Evolutionary conservation across 1,284 basidiomycete species (phyloP).

Genomic region (Malassezia brasiliensis): DNA sequence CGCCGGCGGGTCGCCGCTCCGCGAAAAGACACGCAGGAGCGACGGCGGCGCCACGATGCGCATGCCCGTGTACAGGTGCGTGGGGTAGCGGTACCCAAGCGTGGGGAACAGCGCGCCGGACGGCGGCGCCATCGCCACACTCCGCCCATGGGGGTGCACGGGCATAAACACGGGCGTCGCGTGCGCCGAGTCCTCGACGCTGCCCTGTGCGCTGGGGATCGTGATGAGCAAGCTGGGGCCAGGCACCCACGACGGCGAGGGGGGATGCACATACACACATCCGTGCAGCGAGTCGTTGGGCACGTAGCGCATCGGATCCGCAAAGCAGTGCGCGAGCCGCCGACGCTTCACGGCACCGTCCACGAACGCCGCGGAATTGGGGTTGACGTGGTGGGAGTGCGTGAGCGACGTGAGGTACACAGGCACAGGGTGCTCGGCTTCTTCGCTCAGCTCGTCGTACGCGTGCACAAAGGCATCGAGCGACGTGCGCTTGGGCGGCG

Average conservation of each 20-base stretch:
- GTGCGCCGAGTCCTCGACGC: constrained; percentile 23
- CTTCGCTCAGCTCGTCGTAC: constrained; percentile 27
- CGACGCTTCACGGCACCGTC: constrained; percentile 29
- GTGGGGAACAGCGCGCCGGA: constrained; percentile 31
- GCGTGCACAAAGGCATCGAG: constrained; percentile 34
- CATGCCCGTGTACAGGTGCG: constrained; percentile 28
- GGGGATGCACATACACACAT: constrained; percentile 28
- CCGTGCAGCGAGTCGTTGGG: constrained; percentile 40
- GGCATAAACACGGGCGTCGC: constrained; percentile 33
- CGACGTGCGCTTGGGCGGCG: constrained; percentile 21
- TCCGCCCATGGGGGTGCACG: constrained; percentile 33
- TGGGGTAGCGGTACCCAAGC: constrained; percentile 29
- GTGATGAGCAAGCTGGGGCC: constrained; percentile 40
- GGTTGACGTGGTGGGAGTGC: constrained; percentile 20
- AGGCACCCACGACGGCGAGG: constrained; percentile 27
- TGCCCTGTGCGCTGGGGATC: constrained; percentile 24
- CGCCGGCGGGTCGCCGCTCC: constrained; percentile 32
- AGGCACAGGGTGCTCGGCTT: constrained; percentile 20
- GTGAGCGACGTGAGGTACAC: constrained; percentile 31
- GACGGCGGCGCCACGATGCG: constrained; percentile 28
- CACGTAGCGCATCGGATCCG: constrained; percentile 31
- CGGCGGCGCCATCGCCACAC: constrained; percentile 28
- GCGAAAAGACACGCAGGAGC: constrained; percentile 30
- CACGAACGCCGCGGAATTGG: constrained; percentile 1
- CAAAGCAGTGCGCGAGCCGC: constrained; percentile 29